Percentiles rank a stretch among this genome's conserved stretches.
These are phyloP conservation scores for Colletotrichum horii DNA, from an alignment of 2,329 filamentous ascomycete species.

Conservation along the genomic window DNA sequence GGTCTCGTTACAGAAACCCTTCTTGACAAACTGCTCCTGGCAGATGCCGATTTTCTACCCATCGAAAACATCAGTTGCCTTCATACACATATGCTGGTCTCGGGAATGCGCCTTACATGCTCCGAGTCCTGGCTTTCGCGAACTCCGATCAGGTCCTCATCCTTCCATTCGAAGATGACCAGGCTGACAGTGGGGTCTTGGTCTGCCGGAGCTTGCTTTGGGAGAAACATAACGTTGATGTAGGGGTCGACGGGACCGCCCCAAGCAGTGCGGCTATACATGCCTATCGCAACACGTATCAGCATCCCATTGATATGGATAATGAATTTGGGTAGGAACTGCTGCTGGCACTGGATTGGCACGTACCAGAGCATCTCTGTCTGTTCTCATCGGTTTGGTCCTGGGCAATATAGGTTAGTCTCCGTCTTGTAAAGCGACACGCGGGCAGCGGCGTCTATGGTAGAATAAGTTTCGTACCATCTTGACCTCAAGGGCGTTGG, in stretches of 20 bases:
- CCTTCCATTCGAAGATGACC: constrained; percentile 93
- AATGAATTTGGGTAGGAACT: background rate
- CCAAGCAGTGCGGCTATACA: constrained; percentile 93
- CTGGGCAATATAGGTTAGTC: constrained; percentile 45
- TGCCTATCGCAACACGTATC: constrained; percentile 56
- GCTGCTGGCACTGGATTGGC: too few species aligned
- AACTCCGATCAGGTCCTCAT: constrained; percentile 79
- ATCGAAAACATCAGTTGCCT: constrained; percentile 33
- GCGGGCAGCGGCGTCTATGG: background rate
- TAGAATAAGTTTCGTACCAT: constrained; percentile 48
- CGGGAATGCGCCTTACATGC: constrained; percentile 48
- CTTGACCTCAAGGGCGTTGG: constrained; percentile 60
- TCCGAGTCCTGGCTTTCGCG: constrained; percentile 58
- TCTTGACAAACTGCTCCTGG: constrained; percentile 71
- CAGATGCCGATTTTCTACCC: constrained; percentile 66
- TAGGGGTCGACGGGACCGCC: constrained; percentile 87
- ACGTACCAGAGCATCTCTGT: constrained; percentile 75
- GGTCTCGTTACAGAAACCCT: constrained; percentile 75
- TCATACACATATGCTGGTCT: background rate
- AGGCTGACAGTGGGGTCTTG: constrained; percentile 80
- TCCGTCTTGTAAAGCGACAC: constrained; percentile 10
- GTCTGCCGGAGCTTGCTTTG: constrained; percentile 61
- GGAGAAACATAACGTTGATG: constrained; percentile 82
- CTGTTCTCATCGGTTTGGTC: constrained; percentile 77
- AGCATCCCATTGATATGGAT: background rate